Percentiles rank a stretch among this genome's conserved stretches.
Evolutionary conservation across 1,139 yeast species (phyloP).

Genomic region (Suhomyces kunorum): DNA sequence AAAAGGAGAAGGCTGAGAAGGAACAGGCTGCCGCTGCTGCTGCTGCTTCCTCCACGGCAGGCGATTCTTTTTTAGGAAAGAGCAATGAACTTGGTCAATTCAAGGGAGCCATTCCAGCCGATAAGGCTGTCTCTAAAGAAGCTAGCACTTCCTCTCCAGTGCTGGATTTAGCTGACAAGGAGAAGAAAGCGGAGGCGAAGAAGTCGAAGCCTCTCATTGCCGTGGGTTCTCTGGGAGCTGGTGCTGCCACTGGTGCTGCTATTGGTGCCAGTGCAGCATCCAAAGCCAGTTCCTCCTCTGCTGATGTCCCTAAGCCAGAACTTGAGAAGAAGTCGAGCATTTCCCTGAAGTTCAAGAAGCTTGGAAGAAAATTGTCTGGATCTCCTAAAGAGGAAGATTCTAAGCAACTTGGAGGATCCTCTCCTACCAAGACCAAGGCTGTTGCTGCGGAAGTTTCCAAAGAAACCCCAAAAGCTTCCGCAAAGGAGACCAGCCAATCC

Average conservation of each 20-base stretch:
- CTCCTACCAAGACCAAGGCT: constrained; percentile 2
- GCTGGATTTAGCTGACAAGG: constrained; percentile 1
- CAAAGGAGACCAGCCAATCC: constrained; percentile 1
- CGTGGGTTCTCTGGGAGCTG: constrained; percentile 16
- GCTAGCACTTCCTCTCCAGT: constrained; percentile 9
- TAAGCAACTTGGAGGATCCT: neutral
- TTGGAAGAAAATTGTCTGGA: constrained; percentile 23
- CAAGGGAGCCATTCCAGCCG: constrained; percentile 23
- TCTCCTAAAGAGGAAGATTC: constrained; percentile 10
- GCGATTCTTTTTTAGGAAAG: constrained; percentile 18
- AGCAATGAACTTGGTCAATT: constrained; percentile 19
- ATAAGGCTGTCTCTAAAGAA: neutral
- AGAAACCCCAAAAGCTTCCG: constrained; percentile 1
- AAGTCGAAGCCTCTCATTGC: constrained; percentile 15
- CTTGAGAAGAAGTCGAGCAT: constrained; percentile 21
- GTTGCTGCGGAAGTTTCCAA: neutral
- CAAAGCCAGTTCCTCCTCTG: no score
- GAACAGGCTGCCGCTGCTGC: constrained; percentile 19
- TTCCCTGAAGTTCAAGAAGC: constrained; percentile 25
- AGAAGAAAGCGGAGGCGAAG: constrained; percentile 10
- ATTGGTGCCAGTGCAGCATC: constrained; percentile 10
- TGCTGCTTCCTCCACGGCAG: constrained; percentile 1
- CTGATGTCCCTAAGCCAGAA: no score
- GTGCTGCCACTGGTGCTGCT: constrained; percentile 14
- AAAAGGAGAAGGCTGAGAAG: constrained; percentile 24